Percentiles rank a stretch among this genome's conserved stretches.
These are phyloP conservation scores for Apiospora marii DNA, from an alignment of 2,329 filamentous ascomycete genomes.

Conservation along the genomic window DNA sequence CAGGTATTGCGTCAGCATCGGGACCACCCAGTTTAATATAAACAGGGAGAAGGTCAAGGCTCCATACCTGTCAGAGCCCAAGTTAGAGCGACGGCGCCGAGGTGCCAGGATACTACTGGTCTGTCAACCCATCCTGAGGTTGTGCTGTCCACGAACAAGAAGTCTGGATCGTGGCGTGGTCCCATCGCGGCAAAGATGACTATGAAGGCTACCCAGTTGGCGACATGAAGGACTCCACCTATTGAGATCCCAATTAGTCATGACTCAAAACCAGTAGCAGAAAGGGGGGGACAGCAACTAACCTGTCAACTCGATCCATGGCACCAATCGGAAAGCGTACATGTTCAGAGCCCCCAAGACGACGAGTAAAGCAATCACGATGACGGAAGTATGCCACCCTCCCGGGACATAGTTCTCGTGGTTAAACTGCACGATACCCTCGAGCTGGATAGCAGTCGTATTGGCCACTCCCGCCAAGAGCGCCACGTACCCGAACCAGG, in stretches of 20 bases:
- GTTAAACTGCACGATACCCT: slow-evolving; percentile 3
- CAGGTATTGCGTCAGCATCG: not conserved
- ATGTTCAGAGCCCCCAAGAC: not conserved
- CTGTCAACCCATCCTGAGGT: not conserved
- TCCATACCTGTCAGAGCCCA: slow-evolving; percentile 1
- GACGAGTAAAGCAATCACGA: not conserved
- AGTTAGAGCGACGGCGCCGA: not conserved
- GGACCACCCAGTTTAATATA: too few species aligned
- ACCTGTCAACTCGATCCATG: slow-evolving; percentile 13
- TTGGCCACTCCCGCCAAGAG: slow-evolving; percentile 11
- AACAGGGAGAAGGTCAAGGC: not conserved
- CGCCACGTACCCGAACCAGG: slow-evolving; percentile 7
- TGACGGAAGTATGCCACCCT: not conserved
- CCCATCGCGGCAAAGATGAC: slow-evolving; percentile 16
- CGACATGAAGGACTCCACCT: slow-evolving; percentile 10
- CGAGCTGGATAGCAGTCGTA: not conserved
- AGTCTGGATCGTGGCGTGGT: not conserved
- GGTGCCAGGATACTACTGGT: not conserved
- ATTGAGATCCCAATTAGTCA: not conserved
- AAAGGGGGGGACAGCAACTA: not conserved
- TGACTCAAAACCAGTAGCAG: too few species aligned
- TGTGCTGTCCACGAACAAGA: not conserved
- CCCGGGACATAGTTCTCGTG: slow-evolving; percentile 1
- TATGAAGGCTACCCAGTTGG: slow-evolving; percentile 8
- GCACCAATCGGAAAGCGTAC: slow-evolving; percentile 5